Percentiles rank a stretch among this genome's conserved stretches.
Conservation (phyloP, 192 early-diverging fungal genomes). For the Rhizophagus sp. region DNA sequence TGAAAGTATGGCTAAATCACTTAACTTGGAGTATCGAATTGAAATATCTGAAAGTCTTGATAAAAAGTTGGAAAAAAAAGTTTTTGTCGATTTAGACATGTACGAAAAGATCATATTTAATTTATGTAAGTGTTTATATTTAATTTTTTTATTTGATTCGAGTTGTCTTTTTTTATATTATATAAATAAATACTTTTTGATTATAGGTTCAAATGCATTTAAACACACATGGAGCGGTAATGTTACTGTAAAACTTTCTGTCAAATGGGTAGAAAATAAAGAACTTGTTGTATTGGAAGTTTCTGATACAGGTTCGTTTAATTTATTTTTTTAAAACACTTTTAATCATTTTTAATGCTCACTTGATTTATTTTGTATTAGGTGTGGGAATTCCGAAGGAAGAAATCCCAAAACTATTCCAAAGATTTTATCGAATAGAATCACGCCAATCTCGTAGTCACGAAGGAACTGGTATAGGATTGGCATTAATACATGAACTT, state of each 20-base stretch:
- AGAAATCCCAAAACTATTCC: constrained; percentile 50
- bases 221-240: constrained; percentile 52
- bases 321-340: neutral
- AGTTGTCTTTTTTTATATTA: too few relatives aligned
- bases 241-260: constrained; percentile 50
- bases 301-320: constrained; percentile 31
- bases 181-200: too few relatives aligned
- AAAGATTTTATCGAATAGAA: constrained; percentile 60
- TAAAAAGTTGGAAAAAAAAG: neutral
- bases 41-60: constrained; percentile 28
- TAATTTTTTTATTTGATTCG: neutral
- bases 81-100: constrained; percentile 61
- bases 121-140: constrained; percentile 31
- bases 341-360: neutral
- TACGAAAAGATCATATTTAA: constrained; percentile 66
- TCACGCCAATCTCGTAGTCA: constrained; percentile 49
- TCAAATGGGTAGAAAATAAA: constrained; percentile 37
- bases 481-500: constrained; percentile 57
- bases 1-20: constrained; percentile 51
- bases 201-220: constrained; percentile 40
- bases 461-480: constrained; percentile 63
- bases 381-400: constrained; percentile 56
- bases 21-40: constrained; percentile 44
- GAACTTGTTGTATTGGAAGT: constrained; percentile 38
- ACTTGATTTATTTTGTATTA: neutral